Base-by-base conservation (phyloP, 352 stramenopile genomes). In the Globisporangium heterothallicum region DNA sequence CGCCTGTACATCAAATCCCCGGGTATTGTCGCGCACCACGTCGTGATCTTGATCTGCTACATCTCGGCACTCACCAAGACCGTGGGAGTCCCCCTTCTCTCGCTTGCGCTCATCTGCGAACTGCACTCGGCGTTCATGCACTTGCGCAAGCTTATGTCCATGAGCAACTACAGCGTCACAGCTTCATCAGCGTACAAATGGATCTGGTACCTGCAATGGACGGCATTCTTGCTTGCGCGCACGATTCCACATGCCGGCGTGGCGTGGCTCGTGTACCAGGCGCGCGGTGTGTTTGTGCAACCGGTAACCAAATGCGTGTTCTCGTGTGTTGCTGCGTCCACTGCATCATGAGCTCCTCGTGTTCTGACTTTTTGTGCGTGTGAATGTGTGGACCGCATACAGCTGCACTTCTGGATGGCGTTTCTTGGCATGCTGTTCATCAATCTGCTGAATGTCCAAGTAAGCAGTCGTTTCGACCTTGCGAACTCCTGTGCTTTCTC, bases 81-180 rank as follows among this genome's bases (percentile, higher is more conserved):
- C 0, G 72, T 84, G 3, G 80, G 80, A 29, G 74, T 91, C 38
- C 78, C 80, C 30, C 61, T 91, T 46, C 72, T 91, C 24, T 84
- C 75, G 16, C 58, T 91, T 12, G 80, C 80, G 12, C 66, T 91
- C 36, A 53, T 86, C 8, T 91, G 80, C 34, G 80, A 91, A 50
- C 53, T 91, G n/a, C 80, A 91, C 61, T 91, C 80, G 29, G 68
- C 77, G 3, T 81, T 75, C 61, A 86, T 91, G 80, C 80, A 91
- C 45, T 49, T 73, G 47, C 73, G 80, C 36, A 91, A 88, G 64
- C 66, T 91, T 18, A 61, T 91, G 64, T 56, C 66, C 16, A 91
- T 91, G 75, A 84, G 69, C 50, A 66, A 64, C 26, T 82, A 68
- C 59, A 60, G 66, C 8, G 50, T 70, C 16, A 30, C 18, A 8